Percentiles rank a stretch among this genome's conserved stretches.
Evolutionary conservation across 1,284 basidiomycete genomes (phyloP).

Genomic region (Rhodotorula sp.): DNA sequence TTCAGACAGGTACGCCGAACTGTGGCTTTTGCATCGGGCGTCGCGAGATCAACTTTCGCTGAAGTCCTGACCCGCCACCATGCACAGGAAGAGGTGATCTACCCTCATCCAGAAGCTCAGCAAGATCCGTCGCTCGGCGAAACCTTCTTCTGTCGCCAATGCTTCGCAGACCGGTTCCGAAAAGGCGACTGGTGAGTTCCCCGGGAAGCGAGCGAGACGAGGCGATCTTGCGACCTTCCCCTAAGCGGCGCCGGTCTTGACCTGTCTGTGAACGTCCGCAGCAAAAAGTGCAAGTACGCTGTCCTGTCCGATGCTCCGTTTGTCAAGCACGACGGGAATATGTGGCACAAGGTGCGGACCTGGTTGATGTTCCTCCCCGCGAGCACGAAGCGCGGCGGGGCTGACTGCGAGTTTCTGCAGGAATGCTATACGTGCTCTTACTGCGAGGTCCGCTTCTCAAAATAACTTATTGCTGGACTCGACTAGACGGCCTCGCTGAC

Average conservation of each 20-base stretch:
- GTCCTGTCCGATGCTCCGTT: constrained; percentile 34
- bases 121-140: constrained; percentile 13
- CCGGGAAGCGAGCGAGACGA: too few relatives aligned
- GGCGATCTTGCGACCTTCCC: background rate
- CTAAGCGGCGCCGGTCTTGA: background rate
- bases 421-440: constrained; percentile 36
- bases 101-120: constrained; percentile 35
- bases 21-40: background rate
- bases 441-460: constrained; percentile 12
- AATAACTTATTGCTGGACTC: background rate
- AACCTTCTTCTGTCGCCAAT: constrained; percentile 32
- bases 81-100: constrained; percentile 34
- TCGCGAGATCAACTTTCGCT: background rate
- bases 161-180: constrained; percentile 33
- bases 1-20: constrained; percentile 23
- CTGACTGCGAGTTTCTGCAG: background rate
- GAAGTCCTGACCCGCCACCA: background rate
- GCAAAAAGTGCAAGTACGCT: constrained; percentile 34
- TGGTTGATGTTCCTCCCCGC: too few relatives aligned
- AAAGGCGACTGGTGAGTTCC: constrained; percentile 30
- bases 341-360: constrained; percentile 32
- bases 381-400: too few relatives aligned
- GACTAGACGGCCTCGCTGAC: too few relatives aligned
- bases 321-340: constrained; percentile 19
- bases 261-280: background rate